Conservation (phyloP, 2,329 filamentous ascomycete species). For the Xylaria sp. region DNA sequence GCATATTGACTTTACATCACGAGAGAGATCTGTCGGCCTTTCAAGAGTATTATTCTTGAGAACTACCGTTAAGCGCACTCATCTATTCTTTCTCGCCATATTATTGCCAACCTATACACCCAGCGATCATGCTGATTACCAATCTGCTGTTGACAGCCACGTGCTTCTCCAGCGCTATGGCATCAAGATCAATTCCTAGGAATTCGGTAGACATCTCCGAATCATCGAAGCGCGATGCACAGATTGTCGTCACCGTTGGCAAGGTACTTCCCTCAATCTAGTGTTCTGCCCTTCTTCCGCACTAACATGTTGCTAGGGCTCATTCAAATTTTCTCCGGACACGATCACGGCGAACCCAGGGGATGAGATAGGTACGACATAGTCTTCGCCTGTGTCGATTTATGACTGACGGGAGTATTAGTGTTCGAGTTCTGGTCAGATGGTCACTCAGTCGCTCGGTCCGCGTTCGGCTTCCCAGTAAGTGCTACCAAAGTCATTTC, state of each 20-base stretch:
- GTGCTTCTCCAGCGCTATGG: background rate
- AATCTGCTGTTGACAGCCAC: background rate
- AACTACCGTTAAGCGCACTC: background rate
- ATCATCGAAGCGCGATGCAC: background rate
- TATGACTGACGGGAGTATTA: constrained; percentile 1
- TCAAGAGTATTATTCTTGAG: background rate
- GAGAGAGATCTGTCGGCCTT: too few relatives aligned
- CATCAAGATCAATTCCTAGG: background rate
- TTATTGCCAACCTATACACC: background rate
- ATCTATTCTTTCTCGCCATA: background rate
- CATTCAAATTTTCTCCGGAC: constrained; percentile 18
- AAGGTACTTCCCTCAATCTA: background rate
- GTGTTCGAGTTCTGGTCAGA: constrained; percentile 29
- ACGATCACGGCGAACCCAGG: constrained; percentile 8
- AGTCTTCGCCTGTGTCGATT: background rate
- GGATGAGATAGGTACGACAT: constrained; percentile 9
- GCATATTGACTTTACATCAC: too few relatives aligned
- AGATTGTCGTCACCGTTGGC: constrained; percentile 3
- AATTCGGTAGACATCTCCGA: background rate
- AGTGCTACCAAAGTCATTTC: background rate
- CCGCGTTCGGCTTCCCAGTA: constrained; percentile 22
- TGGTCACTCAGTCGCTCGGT: constrained; percentile 21
- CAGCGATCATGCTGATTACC: background rate
- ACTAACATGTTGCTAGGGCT: constrained; percentile 12
- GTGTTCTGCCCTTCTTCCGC: background rate